phyloP scores from a whole-genome alignment of 306 rosid genomes.

The Abrus pulchellus region DNA sequence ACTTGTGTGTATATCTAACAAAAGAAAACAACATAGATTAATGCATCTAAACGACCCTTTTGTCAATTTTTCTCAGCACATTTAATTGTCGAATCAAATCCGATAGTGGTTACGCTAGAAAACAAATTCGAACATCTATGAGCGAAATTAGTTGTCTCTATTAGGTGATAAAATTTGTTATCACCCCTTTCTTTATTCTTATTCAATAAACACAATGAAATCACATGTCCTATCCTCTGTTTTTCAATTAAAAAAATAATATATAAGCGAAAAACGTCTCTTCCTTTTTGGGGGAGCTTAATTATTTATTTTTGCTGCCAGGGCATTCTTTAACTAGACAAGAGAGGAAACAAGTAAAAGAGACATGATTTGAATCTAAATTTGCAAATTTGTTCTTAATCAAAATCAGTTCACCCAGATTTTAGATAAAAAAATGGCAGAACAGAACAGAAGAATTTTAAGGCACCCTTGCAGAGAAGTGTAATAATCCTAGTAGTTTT shows the following conservation, averaged over 20 bases:
- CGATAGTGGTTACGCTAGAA: too few species aligned
- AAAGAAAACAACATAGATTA: neutral
- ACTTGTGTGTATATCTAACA: neutral
- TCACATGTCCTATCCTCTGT: neutral
- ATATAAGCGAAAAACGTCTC: neutral
- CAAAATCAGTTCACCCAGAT: neutral
- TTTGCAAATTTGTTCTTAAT: neutral
- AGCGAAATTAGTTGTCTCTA: too few species aligned
- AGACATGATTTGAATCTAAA: neutral
- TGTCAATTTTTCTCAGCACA: neutral
- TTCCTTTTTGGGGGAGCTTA: neutral
- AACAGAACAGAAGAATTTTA: too few species aligned
- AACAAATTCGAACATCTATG: too few species aligned
- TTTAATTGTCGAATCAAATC: neutral
- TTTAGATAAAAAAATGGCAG: too few species aligned
- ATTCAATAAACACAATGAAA: neutral
- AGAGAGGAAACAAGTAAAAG: neutral
- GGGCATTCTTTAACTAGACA: neutral
- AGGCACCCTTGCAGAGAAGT: too few species aligned
- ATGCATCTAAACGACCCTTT: neutral
- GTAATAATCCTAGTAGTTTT: too few species aligned
- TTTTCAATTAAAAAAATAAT: neutral
- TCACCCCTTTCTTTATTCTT: neutral
- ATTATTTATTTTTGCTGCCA: neutral
- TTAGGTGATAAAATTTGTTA: too few species aligned